Conservation (phyloP, 2,329 filamentous ascomycete species). For the Meredithiella fracta region DNA sequence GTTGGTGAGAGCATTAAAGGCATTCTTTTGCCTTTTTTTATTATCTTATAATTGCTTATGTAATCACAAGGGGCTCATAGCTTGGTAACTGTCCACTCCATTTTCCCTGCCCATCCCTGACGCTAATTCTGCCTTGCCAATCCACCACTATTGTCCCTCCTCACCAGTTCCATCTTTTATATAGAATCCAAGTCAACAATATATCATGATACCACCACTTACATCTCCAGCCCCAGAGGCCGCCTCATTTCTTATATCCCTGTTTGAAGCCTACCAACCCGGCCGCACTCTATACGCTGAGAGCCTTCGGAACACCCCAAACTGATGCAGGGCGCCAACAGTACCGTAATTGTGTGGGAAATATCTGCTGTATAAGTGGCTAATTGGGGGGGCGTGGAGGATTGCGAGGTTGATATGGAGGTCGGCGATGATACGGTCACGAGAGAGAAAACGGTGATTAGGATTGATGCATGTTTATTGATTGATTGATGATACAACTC, state of each 20-base stretch:
- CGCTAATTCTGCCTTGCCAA: neutral
- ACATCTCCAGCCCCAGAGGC: neutral
- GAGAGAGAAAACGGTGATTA: no score
- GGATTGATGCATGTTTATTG: no score
- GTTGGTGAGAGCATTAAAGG: slow-evolving; percentile 13
- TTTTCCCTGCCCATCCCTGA: neutral
- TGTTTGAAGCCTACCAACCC: neutral
- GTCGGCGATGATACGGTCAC: neutral
- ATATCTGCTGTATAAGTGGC: no score
- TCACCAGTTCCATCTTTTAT: neutral
- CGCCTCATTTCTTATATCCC: neutral
- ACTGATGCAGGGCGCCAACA: neutral
- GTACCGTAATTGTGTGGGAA: neutral
- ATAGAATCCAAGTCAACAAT: neutral
- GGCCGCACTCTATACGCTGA: neutral
- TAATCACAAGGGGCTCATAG: neutral
- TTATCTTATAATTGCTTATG: neutral
- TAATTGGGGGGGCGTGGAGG: neutral
- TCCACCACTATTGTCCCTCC: neutral
- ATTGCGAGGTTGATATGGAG: neutral
- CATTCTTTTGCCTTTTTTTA: neutral
- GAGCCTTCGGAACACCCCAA: neutral
- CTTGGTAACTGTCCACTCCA: neutral
- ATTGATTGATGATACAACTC: no score
- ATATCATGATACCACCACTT: neutral